Evolutionary conservation across 306 rosid species (phyloP).

Genomic region (Vachellia pachyceras): DNA sequence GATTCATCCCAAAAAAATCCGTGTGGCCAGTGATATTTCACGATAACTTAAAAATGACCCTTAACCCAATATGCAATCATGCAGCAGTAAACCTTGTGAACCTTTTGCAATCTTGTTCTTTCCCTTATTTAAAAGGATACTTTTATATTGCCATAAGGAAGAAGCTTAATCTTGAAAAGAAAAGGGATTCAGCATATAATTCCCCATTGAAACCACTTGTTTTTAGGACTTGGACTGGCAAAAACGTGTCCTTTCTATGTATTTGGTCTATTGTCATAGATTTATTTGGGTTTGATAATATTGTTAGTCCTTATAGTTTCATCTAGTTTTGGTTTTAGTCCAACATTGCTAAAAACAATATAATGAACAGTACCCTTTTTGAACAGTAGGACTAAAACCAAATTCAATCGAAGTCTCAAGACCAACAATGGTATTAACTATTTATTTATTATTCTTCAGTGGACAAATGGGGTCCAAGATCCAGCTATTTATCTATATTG

Average conservation of each 20-base stretch:
- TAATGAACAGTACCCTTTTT: too few relatives aligned
- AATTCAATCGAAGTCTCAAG: too few relatives aligned
- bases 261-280: slow-evolving; percentile 4
- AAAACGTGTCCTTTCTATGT: background rate
- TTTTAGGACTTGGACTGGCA: slow-evolving; percentile 2
- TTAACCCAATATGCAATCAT: background rate
- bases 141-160: background rate
- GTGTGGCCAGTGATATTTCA: too few relatives aligned
- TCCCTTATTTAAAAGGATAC: background rate
- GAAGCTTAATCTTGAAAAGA: background rate
- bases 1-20: too few relatives aligned
- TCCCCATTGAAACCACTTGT: slow-evolving; percentile 13
- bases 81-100: background rate
- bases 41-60: too few relatives aligned
- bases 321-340: too few relatives aligned
- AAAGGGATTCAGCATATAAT: background rate
- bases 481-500: background rate
- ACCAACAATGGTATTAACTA: too few relatives aligned
- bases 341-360: too few relatives aligned
- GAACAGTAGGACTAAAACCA: too few relatives aligned
- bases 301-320: too few relatives aligned
- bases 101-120: slow-evolving; percentile 10
- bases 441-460: background rate
- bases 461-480: background rate
- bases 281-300: background rate